Evolutionary conservation across 2,329 filamentous ascomycete genomes (phyloP).

Genomic region (Rutstroemia sydowiana): DNA sequence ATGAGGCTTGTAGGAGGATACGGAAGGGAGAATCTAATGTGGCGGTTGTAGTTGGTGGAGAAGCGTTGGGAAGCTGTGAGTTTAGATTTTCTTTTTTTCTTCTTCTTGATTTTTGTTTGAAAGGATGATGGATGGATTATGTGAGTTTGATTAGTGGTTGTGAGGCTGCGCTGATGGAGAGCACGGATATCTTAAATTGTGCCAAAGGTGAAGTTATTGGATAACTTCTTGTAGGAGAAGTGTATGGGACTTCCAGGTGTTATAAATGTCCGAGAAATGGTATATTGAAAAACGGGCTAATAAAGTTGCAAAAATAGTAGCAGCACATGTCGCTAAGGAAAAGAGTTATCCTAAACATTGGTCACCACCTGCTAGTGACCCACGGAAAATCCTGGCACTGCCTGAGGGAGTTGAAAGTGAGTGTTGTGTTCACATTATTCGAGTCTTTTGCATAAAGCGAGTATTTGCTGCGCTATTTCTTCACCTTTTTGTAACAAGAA

Average conservation of each 20-base stretch:
- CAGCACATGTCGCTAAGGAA: not conserved
- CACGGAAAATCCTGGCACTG: not conserved
- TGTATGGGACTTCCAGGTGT: no score
- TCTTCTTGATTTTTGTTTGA: not conserved
- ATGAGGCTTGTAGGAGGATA: constrained; percentile 53
- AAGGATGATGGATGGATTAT: no score
- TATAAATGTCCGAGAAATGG: not conserved
- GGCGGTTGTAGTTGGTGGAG: constrained; percentile 54
- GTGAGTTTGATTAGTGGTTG: no score
- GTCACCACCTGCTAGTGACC: not conserved
- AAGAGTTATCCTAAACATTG: not conserved
- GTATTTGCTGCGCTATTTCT: no score
- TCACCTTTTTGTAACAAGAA: no score
- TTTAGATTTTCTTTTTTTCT: not conserved
- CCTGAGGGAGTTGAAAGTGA: not conserved
- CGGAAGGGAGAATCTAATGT: constrained; percentile 45
- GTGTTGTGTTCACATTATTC: no score
- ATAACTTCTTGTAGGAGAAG: no score
- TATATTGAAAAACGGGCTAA: not conserved
- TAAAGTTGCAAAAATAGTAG: not conserved
- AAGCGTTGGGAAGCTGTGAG: constrained; percentile 45
- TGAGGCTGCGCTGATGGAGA: not conserved
- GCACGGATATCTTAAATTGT: no score
- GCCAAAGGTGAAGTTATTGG: no score
- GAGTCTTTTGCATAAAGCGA: no score